These are phyloP conservation scores for Pythium scleroteichum DNA, from an alignment of 352 stramenopile species.

Conservation along the genomic window DNA sequence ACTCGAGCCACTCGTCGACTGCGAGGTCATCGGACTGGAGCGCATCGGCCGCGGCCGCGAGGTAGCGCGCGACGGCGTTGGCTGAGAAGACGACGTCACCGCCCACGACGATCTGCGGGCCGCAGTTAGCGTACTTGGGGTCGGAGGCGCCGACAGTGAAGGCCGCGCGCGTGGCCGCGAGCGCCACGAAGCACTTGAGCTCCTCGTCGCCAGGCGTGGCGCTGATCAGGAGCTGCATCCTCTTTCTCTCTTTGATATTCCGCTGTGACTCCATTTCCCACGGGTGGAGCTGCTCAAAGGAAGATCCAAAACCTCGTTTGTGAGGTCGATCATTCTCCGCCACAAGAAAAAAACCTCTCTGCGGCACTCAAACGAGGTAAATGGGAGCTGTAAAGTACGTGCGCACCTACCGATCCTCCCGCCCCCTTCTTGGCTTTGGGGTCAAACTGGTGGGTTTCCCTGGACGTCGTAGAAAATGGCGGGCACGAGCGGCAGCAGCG, in stretches of 20 bases:
- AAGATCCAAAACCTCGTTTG: slow-evolving; percentile 27
- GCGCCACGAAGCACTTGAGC: slow-evolving; percentile 81
- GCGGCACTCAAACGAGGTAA: not conserved
- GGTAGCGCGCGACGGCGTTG: slow-evolving; percentile 78
- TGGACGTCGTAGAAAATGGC: not conserved
- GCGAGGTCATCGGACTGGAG: slow-evolving; percentile 72
- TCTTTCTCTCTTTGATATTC: not conserved
- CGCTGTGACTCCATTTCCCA: not conserved
- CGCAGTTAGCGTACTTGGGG: slow-evolving; percentile 57
- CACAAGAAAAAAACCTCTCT: slow-evolving; percentile 27
- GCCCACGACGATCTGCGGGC: slow-evolving; percentile 53
- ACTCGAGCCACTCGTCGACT: slow-evolving; percentile 84
- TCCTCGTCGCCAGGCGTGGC: slow-evolving; percentile 62
- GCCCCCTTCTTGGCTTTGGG: slow-evolving; percentile 1
- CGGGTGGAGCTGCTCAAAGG: not conserved
- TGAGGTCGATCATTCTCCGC: slow-evolving; percentile 20
- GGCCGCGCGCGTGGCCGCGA: slow-evolving; percentile 44
- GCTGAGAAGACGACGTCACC: slow-evolving; percentile 67
- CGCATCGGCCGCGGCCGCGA: slow-evolving; percentile 39
- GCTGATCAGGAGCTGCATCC: slow-evolving; percentile 77
- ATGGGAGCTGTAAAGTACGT: slow-evolving; percentile 12
- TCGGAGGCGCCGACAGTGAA: slow-evolving; percentile 58
- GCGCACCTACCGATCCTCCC: slow-evolving; percentile 20
- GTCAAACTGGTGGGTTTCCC: not conserved
- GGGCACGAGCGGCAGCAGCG: not conserved